Base-by-base conservation (phyloP, 2,329 filamentous ascomycete genomes). In the Curvularia sp. region DNA sequence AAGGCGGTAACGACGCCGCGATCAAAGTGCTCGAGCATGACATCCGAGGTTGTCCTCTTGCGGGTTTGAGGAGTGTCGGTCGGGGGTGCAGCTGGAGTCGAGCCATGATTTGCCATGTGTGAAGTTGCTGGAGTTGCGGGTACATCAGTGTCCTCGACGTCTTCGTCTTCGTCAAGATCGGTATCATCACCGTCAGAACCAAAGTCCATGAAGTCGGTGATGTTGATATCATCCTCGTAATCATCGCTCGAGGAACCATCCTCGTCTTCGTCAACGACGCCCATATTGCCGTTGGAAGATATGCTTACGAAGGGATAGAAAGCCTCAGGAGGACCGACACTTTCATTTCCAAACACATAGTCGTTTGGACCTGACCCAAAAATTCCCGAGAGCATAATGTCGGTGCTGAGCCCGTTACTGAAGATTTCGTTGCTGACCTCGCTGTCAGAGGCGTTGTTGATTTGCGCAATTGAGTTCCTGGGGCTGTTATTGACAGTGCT, bases 301-400 rank as follows among this genome's bases (percentile, higher is more conserved):
- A 84, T 78, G 53, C 78, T 84, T 10, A 83, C 82, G 53, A 89
- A 87, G 5, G 89, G 86, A 68, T 90, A 93, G 75, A 92, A 93
- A 7, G 90, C 89, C 76, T 93, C 90, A 0, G 87, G 83, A 2
- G 90, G 89, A 1, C 89, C 90, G 69, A 91, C 82, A n/a, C 87
- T 83, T 70, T 90, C 87, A 5, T 85, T 86, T 63, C 78, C 79
- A 36, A 82, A 78, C 23, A 79, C 75, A 53, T 79, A 75, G 42
- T 82, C 79, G 52, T 80, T 82, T 21, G 74, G 70, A 32, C 69
- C 68, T 25, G 71, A 69, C 12, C 76, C 75, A 53, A 87, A 83
- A 78, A 92, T 87, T 66, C 88, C 89, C 48, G 88, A 89, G 79
- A 93, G 87, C 90, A 93, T 93, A 64, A 93, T 83, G 58, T 92